Evolutionary conservation across 345 rosid species (phyloP).

Genomic region (Sapria himalayana): DNA sequence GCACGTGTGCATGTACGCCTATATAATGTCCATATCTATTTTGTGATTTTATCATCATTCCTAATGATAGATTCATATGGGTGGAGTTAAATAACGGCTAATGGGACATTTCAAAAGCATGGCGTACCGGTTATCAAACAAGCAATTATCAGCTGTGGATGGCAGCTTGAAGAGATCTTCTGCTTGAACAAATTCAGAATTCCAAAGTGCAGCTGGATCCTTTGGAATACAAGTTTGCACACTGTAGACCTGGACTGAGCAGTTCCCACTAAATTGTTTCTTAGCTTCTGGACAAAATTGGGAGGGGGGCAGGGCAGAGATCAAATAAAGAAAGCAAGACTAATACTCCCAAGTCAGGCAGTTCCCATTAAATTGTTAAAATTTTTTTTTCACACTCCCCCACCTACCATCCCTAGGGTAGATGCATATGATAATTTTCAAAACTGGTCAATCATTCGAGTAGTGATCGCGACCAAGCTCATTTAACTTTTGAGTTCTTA

Average conservation of each 20-base stretch:
- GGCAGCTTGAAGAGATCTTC: conserved; percentile 66
- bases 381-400: neutral
- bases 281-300: conserved; percentile 50
- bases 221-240: conserved; percentile 66
- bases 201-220: conserved; percentile 74
- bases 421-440: neutral
- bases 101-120: too few relatives aligned
- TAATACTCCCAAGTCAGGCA: neutral
- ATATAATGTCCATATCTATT: too few relatives aligned
- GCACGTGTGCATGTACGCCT: too few relatives aligned
- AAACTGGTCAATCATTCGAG: too few relatives aligned
- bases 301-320: too few relatives aligned
- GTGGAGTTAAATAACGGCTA: too few relatives aligned
- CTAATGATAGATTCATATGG: too few relatives aligned
- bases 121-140: conserved; percentile 72
- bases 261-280: conserved; percentile 43
- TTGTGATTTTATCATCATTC: too few relatives aligned
- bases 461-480: too few relatives aligned
- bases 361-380: neutral
- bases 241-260: conserved; percentile 61
- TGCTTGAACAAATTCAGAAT: conserved; percentile 72
- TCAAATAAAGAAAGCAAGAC: conserved; percentile 2
- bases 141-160: conserved; percentile 35
- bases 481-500: too few relatives aligned
- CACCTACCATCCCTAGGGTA: neutral